Evolutionary conservation across 495 filamentous ascomycete species (phyloP), one percentile per base, ranked within the genome.

Genomic region (Aspergillus taichungensis): DNA sequence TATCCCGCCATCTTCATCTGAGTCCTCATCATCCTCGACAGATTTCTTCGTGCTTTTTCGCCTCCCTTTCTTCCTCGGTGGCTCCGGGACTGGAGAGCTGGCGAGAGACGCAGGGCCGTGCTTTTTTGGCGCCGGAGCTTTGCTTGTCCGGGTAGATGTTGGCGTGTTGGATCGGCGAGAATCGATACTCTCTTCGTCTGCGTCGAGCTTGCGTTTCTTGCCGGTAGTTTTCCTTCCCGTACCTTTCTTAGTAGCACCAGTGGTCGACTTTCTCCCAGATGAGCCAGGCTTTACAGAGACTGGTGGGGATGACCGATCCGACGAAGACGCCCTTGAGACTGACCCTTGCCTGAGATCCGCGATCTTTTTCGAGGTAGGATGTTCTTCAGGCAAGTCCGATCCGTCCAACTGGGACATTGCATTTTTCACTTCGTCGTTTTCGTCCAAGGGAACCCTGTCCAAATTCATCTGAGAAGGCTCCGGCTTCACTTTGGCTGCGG

Each of bases 141-240:
- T 78, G 53, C 69, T 69, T 6, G 69, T 57, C 13, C 70, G 72
- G n/a, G 66, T 65, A 1, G 76, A 71, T 6, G 69, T 55, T 14
- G 69, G 73, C 8, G 68, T 76, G 36, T 72, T 70, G 7, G 64
- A 67, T 10, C 64, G 70, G 6, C 64, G 56, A 13, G 63, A 63
- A 41, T 67, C 62, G 8, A 67, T 50, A 42, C 67, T 73, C 11
- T 77, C 73, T 13, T 47, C 46, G 11, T 81, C 78, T 13, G 53
- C 37, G 11, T 68, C 65, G 30, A 73, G 45, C 49, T 78, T 82
- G 45, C 77, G 78, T 56, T 79, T 80, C 59, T 81, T 84, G 29
- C 62, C 40, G 0, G 72, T 54, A 3, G 74, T 62, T 47, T 81
- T 81, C 54, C 71, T 80, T 7, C 69, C 72, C n/a, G 66, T 69